Base-by-base conservation (phyloP, 371 early-diverging fungal species). In the Blakeslea trispora region DNA sequence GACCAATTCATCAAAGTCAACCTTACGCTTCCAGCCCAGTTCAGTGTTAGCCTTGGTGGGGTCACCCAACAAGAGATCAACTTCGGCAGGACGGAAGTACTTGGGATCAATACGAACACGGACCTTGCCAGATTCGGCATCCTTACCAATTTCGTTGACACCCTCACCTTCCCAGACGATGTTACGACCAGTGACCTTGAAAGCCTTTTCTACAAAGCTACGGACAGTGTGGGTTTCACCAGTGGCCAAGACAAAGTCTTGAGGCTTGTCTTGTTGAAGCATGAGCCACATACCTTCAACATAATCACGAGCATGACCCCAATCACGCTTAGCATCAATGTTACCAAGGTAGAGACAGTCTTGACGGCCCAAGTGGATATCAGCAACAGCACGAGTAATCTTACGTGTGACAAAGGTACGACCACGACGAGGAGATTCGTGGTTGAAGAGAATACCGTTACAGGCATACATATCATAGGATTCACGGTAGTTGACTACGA, bases 281-380 rank as follows among this genome's bases (percentile, higher is more conserved):
- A 93, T 93, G 51, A 84, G 72, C 90, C 91, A 91, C 93, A 91
- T 93, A 53, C 91, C 93, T 75, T 89, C 89, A 58, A 91, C 77
- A 66, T 93, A 93, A 64, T 93, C 93, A 47, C 85, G 79, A 18
- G 91, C 93, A 67, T 93, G 91, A 49, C 93, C 93, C 93, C 93
- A 93, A 76, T 91, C 91, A 72, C 93, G 84, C 76, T 85, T 85
- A 45, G 93, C 85, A 68, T 93, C 91, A 40, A 93, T 75, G 70
- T 93, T 93, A 58, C 93, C 93, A 8, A 93, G 71, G 64, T 86
- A 86, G 21, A 92, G 53, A 69, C 89, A 88, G 21, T 86, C 80
- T 61, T 88, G 84, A 60, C 81, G 78, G 34, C 86, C 87, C 48
- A 87, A 68, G 53, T 83, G 81, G 56, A 92, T 91, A 68, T 84